Conservation (phyloP, 2,329 filamentous ascomycete genomes). For the Colletotrichum liaoningense region DNA sequence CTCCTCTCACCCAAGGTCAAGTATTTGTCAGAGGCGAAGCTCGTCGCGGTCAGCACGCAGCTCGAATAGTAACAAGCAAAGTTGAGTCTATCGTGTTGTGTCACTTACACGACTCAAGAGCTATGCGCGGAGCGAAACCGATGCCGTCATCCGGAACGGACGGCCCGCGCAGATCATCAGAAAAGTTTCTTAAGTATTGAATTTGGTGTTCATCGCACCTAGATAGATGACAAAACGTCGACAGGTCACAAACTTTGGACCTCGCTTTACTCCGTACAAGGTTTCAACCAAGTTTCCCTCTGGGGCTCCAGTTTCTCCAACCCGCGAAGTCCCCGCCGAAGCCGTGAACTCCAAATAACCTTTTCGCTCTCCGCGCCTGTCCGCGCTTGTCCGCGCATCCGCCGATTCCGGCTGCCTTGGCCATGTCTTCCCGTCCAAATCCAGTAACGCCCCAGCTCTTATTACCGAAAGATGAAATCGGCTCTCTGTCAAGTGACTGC, state of each 20-base stretch:
- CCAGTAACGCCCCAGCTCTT: neutral
- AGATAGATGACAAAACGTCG: neutral
- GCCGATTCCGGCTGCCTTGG: neutral
- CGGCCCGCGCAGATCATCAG: neutral
- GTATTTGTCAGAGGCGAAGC: neutral
- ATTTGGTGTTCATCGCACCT: neutral
- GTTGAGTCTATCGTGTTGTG: neutral
- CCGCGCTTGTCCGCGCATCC: neutral
- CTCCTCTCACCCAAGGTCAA: neutral
- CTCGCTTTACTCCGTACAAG: neutral
- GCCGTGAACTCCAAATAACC: neutral
- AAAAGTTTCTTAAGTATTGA: neutral
- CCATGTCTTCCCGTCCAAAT: neutral
- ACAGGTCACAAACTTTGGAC: neutral
- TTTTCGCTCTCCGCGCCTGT: neutral
- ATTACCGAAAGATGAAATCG: neutral
- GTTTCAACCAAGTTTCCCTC: constrained; percentile 10
- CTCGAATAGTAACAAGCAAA: neutral
- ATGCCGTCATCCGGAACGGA: neutral
- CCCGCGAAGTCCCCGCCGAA: neutral
- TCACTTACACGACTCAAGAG: neutral
- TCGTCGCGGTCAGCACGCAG: neutral
- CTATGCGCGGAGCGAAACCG: neutral
- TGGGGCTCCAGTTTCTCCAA: neutral
- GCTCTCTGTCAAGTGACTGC: neutral